Conservation (phyloP, 352 stramenopile species). For the Saprolegnia diclina region DNA sequence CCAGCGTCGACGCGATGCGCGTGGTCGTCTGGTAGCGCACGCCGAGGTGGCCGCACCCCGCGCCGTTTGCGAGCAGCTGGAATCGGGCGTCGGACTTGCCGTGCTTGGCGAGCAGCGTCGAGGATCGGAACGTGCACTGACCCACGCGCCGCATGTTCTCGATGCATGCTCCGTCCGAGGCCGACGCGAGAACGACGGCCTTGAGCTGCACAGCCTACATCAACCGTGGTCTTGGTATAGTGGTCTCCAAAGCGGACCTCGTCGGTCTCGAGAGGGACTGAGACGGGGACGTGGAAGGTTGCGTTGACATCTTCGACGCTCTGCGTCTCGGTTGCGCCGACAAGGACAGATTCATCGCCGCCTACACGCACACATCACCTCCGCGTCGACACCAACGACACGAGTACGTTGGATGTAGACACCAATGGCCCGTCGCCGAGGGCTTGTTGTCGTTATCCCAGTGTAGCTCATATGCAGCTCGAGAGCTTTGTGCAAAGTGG, state of each 20-base stretch:
- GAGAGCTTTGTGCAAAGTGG: slow-evolving; percentile 40
- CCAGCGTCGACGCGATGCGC: not conserved
- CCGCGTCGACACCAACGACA: not conserved
- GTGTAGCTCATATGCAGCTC: not conserved
- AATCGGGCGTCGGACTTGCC: not conserved
- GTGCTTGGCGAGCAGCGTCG: not conserved
- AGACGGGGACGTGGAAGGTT: not conserved
- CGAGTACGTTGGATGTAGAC: not conserved
- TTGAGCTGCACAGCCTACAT: not conserved
- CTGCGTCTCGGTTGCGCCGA: not conserved
- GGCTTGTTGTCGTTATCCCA: not conserved
- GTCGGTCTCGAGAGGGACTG: not conserved
- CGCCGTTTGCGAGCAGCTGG: not conserved
- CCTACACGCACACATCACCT: not conserved
- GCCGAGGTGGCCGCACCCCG: not conserved
- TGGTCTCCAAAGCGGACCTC: not conserved
- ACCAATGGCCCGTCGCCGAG: not conserved
- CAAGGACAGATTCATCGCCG: not conserved
- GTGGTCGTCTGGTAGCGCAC: not conserved
- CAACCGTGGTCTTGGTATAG: not conserved
- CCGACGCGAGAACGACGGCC: not conserved
- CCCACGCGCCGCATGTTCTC: not conserved
- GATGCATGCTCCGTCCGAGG: not conserved
- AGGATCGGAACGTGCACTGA: slow-evolving; percentile 1
- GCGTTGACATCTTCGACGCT: not conserved